Conservation (phyloP, 2,329 filamentous ascomycete genomes). For the Colletotrichum lini region DNA sequence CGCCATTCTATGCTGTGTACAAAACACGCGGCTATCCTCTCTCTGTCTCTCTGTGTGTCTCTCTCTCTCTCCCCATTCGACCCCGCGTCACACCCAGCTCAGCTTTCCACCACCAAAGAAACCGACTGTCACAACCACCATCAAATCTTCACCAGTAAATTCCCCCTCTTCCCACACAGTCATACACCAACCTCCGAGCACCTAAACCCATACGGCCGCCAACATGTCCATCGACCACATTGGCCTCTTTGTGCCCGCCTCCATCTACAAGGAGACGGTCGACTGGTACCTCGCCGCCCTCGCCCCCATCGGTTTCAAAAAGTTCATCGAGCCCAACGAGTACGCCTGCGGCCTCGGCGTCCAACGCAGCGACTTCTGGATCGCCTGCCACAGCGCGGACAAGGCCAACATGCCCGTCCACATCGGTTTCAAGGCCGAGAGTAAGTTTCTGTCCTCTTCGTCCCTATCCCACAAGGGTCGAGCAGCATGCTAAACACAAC, state of each 20-base stretch:
- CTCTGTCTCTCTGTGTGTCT: background rate
- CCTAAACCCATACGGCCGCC: background rate
- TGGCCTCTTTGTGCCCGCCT: conserved; percentile 49
- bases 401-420: conserved; percentile 46
- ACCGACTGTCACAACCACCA: background rate
- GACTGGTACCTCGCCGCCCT: conserved; percentile 54
- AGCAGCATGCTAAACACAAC: background rate
- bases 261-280: conserved; percentile 48
- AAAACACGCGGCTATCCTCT: conserved; percentile 29
- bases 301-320: conserved; percentile 54
- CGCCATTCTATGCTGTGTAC: conserved; percentile 8
- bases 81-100: background rate
- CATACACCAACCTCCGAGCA: background rate
- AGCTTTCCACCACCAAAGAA: background rate
- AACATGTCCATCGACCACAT: conserved; percentile 56
- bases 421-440: conserved; percentile 51
- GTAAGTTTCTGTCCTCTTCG: conserved; percentile 42
- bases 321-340: conserved; percentile 48
- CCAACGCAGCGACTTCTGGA: conserved; percentile 51
- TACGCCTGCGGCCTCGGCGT: conserved; percentile 52
- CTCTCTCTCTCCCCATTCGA: background rate
- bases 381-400: conserved; percentile 40
- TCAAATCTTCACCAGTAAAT: background rate
- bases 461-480: no score
- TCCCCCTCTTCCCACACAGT: background rate